These are phyloP conservation scores for Gastrolobium bilobum DNA, from an alignment of 306 rosid genomes.

Conservation along the genomic window DNA sequence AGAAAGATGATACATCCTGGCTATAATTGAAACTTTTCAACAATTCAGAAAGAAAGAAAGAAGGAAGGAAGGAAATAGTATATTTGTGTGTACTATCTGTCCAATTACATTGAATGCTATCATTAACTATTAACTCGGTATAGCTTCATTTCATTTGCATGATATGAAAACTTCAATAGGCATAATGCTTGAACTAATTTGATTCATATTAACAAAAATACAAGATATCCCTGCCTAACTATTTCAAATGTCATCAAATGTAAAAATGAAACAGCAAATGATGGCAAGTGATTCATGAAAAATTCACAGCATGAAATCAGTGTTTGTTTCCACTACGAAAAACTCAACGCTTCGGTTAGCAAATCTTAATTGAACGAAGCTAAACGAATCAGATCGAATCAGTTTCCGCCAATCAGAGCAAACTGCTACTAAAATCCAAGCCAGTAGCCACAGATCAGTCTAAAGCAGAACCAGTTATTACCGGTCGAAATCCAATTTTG, in stretches of 20 bases:
- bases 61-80: constrained; percentile 27
- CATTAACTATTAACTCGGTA: background rate
- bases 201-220: constrained; percentile 30
- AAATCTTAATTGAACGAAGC: constrained; percentile 33
- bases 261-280: constrained; percentile 12
- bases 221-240: background rate
- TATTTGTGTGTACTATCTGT: background rate
- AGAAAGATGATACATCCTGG: constrained; percentile 1
- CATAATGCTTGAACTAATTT: constrained; percentile 8
- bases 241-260: background rate
- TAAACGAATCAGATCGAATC: constrained; percentile 47
- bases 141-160: constrained; percentile 22
- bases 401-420: constrained; percentile 39
- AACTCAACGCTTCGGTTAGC: constrained; percentile 20
- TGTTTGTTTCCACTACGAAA: background rate
- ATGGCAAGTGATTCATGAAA: constrained; percentile 28
- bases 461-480: constrained; percentile 27
- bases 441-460: constrained; percentile 48
- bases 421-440: constrained; percentile 38
- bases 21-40: constrained; percentile 13
- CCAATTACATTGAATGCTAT: background rate
- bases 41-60: constrained; percentile 10
- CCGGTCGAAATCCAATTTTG: background rate
- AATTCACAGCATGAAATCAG: constrained; percentile 7
- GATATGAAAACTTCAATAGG: constrained; percentile 17